Evolutionary conservation across 192 early-diverging fungal species (phyloP).

Genomic region (Lobulomyces angularis): DNA sequence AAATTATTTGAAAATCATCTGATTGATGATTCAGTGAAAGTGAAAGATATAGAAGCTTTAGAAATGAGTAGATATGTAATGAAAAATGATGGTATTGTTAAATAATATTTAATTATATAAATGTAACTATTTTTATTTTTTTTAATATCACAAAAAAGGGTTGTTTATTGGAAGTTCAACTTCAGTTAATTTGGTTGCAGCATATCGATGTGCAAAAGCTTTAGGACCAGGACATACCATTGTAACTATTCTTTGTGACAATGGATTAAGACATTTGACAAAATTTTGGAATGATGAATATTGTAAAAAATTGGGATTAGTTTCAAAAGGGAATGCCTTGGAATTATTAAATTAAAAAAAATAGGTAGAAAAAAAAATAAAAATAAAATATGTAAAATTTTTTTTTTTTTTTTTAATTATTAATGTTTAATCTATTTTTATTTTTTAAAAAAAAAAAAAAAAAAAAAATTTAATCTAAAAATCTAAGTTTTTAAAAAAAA

Average conservation of each 20-base stretch:
- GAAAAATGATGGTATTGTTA: conserved; percentile 46
- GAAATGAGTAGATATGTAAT: conserved; percentile 80
- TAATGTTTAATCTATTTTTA: too few relatives aligned
- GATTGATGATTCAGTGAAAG: conserved; percentile 72
- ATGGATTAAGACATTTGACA: conserved; percentile 81
- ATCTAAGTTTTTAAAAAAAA: too few relatives aligned
- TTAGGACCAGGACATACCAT: conserved; percentile 83
- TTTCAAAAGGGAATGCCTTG: too few relatives aligned
- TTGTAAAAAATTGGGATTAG: not conserved
- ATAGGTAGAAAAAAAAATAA: too few relatives aligned
- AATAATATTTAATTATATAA: not conserved
- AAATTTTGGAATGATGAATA: conserved; percentile 68
- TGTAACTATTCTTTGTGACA: conserved; percentile 84
- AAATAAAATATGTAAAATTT: too few relatives aligned
- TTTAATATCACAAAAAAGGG: conserved; percentile 19
- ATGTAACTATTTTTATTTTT: not conserved
- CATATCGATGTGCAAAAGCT: conserved; percentile 57
- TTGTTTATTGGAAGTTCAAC: conserved; percentile 84
- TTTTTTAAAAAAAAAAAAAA: too few relatives aligned
- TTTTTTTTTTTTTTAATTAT: too few relatives aligned
- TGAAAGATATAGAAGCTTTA: conserved; percentile 78
- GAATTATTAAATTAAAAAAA: too few relatives aligned
- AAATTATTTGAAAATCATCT: conserved; percentile 24
- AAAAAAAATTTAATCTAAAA: too few relatives aligned
- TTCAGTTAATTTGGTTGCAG: conserved; percentile 85